Percentiles rank a stretch among this genome's conserved stretches.
These are phyloP conservation scores for Vitis labrusca DNA, from an alignment of 164 flowering plant genomes.

Conservation along the genomic window DNA sequence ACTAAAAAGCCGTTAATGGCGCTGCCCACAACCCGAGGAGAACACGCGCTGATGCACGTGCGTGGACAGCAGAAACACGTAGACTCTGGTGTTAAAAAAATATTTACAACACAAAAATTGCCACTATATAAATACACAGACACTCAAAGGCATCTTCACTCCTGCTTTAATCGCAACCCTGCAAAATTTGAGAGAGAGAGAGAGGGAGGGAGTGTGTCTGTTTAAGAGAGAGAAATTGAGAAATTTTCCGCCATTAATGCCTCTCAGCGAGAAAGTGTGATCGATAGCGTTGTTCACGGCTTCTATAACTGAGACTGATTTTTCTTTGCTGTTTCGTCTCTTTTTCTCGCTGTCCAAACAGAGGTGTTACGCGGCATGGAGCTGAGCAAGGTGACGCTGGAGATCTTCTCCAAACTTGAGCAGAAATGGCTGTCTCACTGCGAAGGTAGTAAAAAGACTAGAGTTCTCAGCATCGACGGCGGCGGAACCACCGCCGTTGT, in stretches of 20 bases:
- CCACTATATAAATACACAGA: constrained; percentile 5
- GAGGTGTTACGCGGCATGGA: constrained; percentile 32
- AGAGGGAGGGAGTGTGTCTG: background rate
- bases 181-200: background rate
- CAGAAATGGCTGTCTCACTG: constrained; percentile 67
- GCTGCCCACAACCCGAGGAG: constrained; percentile 18
- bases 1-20: constrained; percentile 25
- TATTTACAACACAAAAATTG: background rate
- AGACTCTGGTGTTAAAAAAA: background rate
- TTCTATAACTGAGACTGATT: background rate
- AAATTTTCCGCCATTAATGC: constrained; percentile 22
- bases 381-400: constrained; percentile 49
- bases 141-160: background rate
- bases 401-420: constrained; percentile 67
- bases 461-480: constrained; percentile 66
- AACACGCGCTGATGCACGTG: constrained; percentile 33
- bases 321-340: too few relatives aligned
- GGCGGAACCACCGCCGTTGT: constrained; percentile 59
- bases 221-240: constrained; percentile 1
- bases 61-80: constrained; percentile 13
- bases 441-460: constrained; percentile 42
- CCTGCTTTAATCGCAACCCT: background rate
- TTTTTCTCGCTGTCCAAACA: background rate
- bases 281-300: constrained; percentile 1
- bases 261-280: constrained; percentile 33